phyloP scores from a whole-genome alignment of 1,139 yeast species.

The Candida tropicalis region DNA sequence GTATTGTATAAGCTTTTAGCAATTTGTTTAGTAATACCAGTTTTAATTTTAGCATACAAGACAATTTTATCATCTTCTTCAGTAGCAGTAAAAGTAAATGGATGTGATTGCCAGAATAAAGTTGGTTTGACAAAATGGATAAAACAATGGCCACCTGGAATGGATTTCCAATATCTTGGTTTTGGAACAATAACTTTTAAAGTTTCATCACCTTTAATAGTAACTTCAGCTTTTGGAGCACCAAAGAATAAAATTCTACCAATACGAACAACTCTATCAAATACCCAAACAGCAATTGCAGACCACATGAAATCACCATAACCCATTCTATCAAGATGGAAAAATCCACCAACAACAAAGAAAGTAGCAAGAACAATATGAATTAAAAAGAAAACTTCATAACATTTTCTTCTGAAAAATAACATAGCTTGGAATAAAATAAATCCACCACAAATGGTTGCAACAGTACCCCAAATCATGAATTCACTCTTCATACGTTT shows the following conservation, averaged over 20 bases:
- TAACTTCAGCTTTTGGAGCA: slow-evolving; percentile 34
- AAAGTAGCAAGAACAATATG: slow-evolving; percentile 42
- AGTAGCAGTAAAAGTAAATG: slow-evolving; percentile 25
- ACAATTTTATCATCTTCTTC: slow-evolving; percentile 26
- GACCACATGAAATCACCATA: slow-evolving; percentile 40
- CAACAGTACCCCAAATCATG: slow-evolving; percentile 51
- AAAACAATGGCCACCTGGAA: slow-evolving; percentile 54
- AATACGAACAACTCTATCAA: slow-evolving; percentile 40
- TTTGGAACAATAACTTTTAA: slow-evolving; percentile 40
- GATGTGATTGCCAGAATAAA: slow-evolving; percentile 48
- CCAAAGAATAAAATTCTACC: slow-evolving; percentile 35
- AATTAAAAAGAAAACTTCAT: slow-evolving; percentile 39
- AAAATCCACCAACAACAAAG: slow-evolving; percentile 40
- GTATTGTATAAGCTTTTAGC: slow-evolving; percentile 27
- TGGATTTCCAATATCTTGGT: slow-evolving; percentile 38
- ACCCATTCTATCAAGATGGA: slow-evolving; percentile 38
- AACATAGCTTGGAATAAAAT: slow-evolving; percentile 39
- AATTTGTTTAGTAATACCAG: slow-evolving; percentile 35
- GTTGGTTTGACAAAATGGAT: slow-evolving; percentile 43
- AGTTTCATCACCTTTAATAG: slow-evolving; percentile 40
- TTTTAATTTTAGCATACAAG: slow-evolving; percentile 34
- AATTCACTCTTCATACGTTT: slow-evolving; percentile 22
- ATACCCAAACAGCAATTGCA: slow-evolving; percentile 41
- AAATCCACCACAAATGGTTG: slow-evolving; percentile 35
- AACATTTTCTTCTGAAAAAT: slow-evolving; percentile 38